Evolutionary conservation across 495 filamentous ascomycete genomes (phyloP), one percentile per base, ranked within the genome.

Genomic region (Tuber indicum): DNA sequence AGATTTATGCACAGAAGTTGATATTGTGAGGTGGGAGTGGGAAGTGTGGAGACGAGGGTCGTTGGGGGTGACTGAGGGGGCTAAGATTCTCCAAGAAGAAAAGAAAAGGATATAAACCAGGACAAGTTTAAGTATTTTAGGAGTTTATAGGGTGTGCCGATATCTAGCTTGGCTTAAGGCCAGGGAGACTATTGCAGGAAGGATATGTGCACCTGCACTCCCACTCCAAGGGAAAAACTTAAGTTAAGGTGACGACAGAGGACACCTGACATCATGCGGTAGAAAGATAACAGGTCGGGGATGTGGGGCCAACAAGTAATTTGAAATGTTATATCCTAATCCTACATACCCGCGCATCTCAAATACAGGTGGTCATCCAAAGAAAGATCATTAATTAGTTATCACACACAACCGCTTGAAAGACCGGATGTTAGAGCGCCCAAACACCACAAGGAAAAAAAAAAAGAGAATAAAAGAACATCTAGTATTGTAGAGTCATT

Each of bases 21-120:
- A 98, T 85, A 84, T 97, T 79, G 91, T 91, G 32, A 93, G 97
- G 85, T 91, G 94, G 69, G 96, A 96, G 41, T 98, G 96, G 96
- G 92, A 92, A 85, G 91, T 91, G 83, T 98, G 94, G 94, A 86
- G 78, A 71, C 76, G 81, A 17, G 82, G 82, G 41, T 76, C 76
- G 42, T 78, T 77, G 72, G 75, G 75, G 12, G 79, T 76, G 45
- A 76, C 77, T 14, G 82, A 84, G 72, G 79, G 75, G 5, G 79
- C 79, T 44, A 71, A 42, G n/a, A 44, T 69, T 21, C 41, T 80
- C 43, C 71, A 70, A 21, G 66, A 76, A 47, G 77, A 76, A 52
- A 80, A 69, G 52, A 80, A 80, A 49, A 76, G 39, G 47, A 74
- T 16, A 4, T 80, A 45, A 80, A 45, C 14, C 32, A 70, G 44